Base-by-base conservation (phyloP, 306 rosid genomes). In the Pueraria montana region DNA sequence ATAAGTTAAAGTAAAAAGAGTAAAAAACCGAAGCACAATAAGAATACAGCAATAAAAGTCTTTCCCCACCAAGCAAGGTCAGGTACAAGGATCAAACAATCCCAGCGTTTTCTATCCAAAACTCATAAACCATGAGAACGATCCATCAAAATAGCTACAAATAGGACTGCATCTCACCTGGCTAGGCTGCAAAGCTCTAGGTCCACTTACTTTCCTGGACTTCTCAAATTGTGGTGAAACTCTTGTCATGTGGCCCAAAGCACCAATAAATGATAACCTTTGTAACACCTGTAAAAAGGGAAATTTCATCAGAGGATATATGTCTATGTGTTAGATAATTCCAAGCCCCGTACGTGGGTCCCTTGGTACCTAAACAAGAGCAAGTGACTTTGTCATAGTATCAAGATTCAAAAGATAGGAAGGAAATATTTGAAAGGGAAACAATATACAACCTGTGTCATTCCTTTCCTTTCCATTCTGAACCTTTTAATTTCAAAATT, bases 201-300 rank as follows among this genome's bases (percentile, higher is more conserved):
- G 71, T 8, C 71, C 71, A 64, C 71, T 64, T 32, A 64, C 7
- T 64, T 64, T 64, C 71, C 71, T 64, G 45, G 99, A 93, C 90
- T 95, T 95, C 93, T 95, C 98, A 86, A 95, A 95, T 77, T 95
- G 99, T 14, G 99, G 99, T 40, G 86, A 64, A 65, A 94, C 85
- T 90, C 99, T 91, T 26, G 99, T 95, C 99, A 95, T 95, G 71
- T 64, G 71, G 71, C 71, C 71, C 24, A 64, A 6, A 64, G 71
- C 45, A 34, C 71, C 71, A 64, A 64, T 64, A 83, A 88, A 95
- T 30, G 99, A 92, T 75, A 95, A 87, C 87, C 99, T 89, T 30
- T 89, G 90, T 49, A 95, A 84, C 79, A 92, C 98, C 98, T 94
- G 65, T 56, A 40, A 58, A 17, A 18, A 70, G 71, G 80, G 14